Evolutionary conservation across 1,139 yeast genomes (phyloP).

Genomic region (Debaryomycetaceae sp.): DNA sequence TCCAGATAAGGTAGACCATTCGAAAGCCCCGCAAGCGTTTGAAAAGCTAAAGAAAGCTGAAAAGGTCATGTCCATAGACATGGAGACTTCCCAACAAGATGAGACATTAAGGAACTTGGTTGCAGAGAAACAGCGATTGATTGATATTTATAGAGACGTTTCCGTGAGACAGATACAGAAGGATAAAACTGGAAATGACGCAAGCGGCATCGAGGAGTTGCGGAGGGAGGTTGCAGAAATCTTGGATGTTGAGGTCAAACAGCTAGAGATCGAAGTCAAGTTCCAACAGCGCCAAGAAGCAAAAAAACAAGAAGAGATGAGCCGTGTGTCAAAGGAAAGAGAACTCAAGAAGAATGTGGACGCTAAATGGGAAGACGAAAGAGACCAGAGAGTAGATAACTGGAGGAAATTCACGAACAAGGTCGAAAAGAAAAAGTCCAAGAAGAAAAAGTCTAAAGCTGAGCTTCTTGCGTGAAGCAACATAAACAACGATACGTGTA

Average conservation of each 20-base stretch:
- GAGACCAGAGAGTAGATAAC: slow-evolving; percentile 56
- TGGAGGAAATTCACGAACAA: slow-evolving; percentile 56
- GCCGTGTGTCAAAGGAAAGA: slow-evolving; percentile 22
- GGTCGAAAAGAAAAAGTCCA: slow-evolving; percentile 40
- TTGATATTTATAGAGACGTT: slow-evolving; percentile 39
- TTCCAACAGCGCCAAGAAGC: slow-evolving; percentile 28
- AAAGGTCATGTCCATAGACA: slow-evolving; percentile 16
- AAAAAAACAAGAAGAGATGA: slow-evolving; percentile 21
- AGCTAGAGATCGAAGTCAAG: slow-evolving; percentile 31
- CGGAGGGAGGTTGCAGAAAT: slow-evolving; percentile 14
- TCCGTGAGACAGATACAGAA: neutral
- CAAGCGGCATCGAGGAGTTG: neutral
- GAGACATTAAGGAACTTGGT: slow-evolving; percentile 28
- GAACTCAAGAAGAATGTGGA: slow-evolving; percentile 38
- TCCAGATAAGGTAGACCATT: slow-evolving; percentile 61
- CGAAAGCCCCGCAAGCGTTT: slow-evolving; percentile 60
- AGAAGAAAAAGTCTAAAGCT: slow-evolving; percentile 27
- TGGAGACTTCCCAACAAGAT: slow-evolving; percentile 7
- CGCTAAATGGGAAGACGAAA: slow-evolving; percentile 58
- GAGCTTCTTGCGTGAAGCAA: neutral
- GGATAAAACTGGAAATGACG: neutral
- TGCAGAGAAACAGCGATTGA: slow-evolving; percentile 37
- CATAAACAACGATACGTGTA: no score
- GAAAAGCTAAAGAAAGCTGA: slow-evolving; percentile 46
- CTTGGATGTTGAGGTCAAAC: slow-evolving; percentile 33